Evolutionary conservation across 83 land plant species (phyloP).

Genomic region (Picea abies): DNA sequence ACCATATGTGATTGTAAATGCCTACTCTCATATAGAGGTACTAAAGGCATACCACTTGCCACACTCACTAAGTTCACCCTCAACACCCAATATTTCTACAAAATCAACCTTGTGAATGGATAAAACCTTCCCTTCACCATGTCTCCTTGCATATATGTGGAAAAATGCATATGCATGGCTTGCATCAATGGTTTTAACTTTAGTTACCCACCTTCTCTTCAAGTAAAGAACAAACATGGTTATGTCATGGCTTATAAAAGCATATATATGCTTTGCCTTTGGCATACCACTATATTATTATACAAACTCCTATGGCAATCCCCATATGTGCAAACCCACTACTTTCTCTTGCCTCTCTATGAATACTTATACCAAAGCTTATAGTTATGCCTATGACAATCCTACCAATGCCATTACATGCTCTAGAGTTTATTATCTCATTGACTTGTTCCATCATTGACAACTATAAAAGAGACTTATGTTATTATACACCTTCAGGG

Average conservation of each 20-base stretch:
- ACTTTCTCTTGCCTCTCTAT: constrained; percentile 22
- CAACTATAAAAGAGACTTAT: too few relatives aligned
- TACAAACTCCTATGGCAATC: constrained; percentile 67
- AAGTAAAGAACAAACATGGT: not conserved
- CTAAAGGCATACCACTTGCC: constrained; percentile 60
- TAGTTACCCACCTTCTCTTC: constrained; percentile 15
- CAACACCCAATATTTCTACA: constrained; percentile 42
- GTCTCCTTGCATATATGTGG: constrained; percentile 25
- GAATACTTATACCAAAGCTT: constrained; percentile 69
- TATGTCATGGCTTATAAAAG: constrained; percentile 53
- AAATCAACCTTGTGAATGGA: constrained; percentile 53
- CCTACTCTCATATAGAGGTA: constrained; percentile 46
- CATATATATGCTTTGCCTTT: constrained; percentile 53
- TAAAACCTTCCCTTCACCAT: constrained; percentile 37
- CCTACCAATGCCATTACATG: constrained; percentile 67
- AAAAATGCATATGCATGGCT: constrained; percentile 14
- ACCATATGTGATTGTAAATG: constrained; percentile 79
- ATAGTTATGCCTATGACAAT: constrained; percentile 79
- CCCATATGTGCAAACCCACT: constrained; percentile 67
- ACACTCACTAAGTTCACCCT: constrained; percentile 46
- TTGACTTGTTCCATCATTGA: not conserved
- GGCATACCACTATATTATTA: constrained; percentile 67
- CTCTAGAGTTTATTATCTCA: constrained; percentile 15
- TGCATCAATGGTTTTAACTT: constrained; percentile 31
- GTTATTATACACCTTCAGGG: too few relatives aligned